Conservation (phyloP, 805 yeast species). For the Candida arabinofermentans region DNA sequence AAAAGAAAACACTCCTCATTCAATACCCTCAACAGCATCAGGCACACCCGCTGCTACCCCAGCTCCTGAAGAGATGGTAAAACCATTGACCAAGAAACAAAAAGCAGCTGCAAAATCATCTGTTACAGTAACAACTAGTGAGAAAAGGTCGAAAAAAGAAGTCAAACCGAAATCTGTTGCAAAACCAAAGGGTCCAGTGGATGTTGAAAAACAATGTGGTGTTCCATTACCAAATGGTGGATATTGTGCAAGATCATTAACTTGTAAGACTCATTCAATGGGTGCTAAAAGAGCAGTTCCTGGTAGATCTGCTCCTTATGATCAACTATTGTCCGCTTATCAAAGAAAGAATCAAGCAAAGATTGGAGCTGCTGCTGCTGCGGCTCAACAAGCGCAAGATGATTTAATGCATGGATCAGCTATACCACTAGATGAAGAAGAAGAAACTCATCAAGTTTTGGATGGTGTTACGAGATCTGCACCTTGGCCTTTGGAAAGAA, state of each 20-base stretch:
- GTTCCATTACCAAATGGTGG: slow-evolving; percentile 93
- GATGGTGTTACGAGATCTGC: slow-evolving; percentile 80
- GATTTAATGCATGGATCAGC: slow-evolving; percentile 48
- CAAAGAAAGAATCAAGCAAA: slow-evolving; percentile 92
- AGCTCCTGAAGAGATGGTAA: slow-evolving; percentile 6
- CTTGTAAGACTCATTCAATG: slow-evolving; percentile 98
- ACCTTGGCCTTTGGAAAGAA: slow-evolving; percentile 81
- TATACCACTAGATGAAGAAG: slow-evolving; percentile 72
- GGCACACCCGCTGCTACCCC: slow-evolving; percentile 7
- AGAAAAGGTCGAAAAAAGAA: slow-evolving; percentile 32
- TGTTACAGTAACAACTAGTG: slow-evolving; percentile 16
- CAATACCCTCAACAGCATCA: slow-evolving; percentile 14
- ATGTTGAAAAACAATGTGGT: slow-evolving; percentile 94
- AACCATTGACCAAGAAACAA: slow-evolving; percentile 13
- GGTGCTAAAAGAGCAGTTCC: slow-evolving; percentile 95
- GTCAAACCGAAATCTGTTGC: slow-evolving; percentile 39
- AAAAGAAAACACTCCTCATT: slow-evolving; percentile 26
- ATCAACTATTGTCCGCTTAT: slow-evolving; percentile 78
- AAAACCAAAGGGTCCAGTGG: slow-evolving; percentile 77
- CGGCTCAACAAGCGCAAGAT: slow-evolving; percentile 73
- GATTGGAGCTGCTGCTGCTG: slow-evolving; percentile 75
- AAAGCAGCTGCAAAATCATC: slow-evolving; percentile 7
- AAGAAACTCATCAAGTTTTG: slow-evolving; percentile 86
- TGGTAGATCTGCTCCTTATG: slow-evolving; percentile 92
- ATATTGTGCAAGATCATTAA: slow-evolving; percentile 89